A percentile compares a stretch with the other conserved stretches of the same genome.
Evolutionary conservation across 805 yeast species (phyloP).

Genomic region (Wickerhamomyces ciferrii): DNA sequence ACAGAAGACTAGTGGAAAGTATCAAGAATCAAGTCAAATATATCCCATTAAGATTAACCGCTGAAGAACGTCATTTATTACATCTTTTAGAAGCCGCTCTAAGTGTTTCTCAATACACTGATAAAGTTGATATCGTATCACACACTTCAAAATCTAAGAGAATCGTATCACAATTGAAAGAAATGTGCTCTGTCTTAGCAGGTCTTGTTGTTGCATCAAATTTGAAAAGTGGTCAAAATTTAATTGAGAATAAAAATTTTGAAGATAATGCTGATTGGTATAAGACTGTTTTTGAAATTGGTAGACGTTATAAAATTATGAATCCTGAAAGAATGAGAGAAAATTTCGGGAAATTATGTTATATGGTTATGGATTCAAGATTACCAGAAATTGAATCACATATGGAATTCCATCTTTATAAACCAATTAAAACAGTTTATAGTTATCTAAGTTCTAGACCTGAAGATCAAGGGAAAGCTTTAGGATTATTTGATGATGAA

Average conservation of each 20-base stretch:
- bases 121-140: slow-evolving; percentile 65
- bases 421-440: slow-evolving; percentile 63
- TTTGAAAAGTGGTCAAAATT: slow-evolving; percentile 60
- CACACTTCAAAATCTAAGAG: slow-evolving; percentile 65
- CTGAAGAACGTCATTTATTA: slow-evolving; percentile 64
- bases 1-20: slow-evolving; percentile 8
- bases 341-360: slow-evolving; percentile 72
- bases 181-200: slow-evolving; percentile 72
- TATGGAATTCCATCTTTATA: slow-evolving; percentile 72
- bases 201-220: slow-evolving; percentile 77
- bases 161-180: slow-evolving; percentile 66
- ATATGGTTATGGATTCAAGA: slow-evolving; percentile 82
- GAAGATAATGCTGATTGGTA: slow-evolving; percentile 71
- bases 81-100: slow-evolving; percentile 70
- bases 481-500: slow-evolving; percentile 50
- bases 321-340: slow-evolving; percentile 80
- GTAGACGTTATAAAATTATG: slow-evolving; percentile 78
- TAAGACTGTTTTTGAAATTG: slow-evolving; percentile 66
- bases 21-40: slow-evolving; percentile 42
- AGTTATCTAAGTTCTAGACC: slow-evolving; percentile 37
- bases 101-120: slow-evolving; percentile 76
- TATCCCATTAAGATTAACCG: slow-evolving; percentile 65
- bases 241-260: slow-evolving; percentile 63
- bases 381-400: slow-evolving; percentile 63
- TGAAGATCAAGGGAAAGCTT: slow-evolving; percentile 29